Base-by-base conservation (phyloP, 1,139 yeast species). In the Yamadazyma blattariae region DNA sequence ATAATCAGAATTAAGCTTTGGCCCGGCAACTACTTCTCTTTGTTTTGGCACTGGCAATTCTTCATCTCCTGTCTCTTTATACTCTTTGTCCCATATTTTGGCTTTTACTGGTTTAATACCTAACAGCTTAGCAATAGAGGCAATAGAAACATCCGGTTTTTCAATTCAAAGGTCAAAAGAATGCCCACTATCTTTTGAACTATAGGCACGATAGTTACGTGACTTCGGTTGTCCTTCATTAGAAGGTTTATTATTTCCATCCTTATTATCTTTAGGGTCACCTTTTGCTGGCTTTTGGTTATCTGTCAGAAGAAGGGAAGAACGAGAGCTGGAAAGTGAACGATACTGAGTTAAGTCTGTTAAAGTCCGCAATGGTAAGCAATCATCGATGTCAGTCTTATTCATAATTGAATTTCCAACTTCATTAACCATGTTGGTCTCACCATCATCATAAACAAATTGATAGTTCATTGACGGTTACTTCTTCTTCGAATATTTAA, bases 51-150 rank as follows among this genome's bases (percentile, higher is more conserved):
- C 7, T 17, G 19, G 19, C 5, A 17, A 7, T 7, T 17, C 19
- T 17, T 17, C 19, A 7, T 5, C 5, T 17, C 25, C 36, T 16
- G 36, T 25, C 25, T 42, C 42, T 14, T 33, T 39, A 33, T 32
- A 41, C 25, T 40, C 40, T 27, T 32, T 42, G 10, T 39, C 45
- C 19, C 46, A 38, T 27, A 36, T 39, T 25, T 39, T 42, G 13
- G 41, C 39, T 10, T 27, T 37, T 26, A 39, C 21, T 12, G 33
- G 30, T 22, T 26, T 22, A 25, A 38, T 36, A 16, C 40, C 41
- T 23, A 40, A 33, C 20, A 12, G 13, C 16, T 29, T 35, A 13
- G 41, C 41, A 7, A 40, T 40, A 18, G 41, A 36, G 17, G 39
- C 11, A 25, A 37, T 37, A 13, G 44, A 37, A n/a, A 32, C 13